phyloP scores from a whole-genome alignment of 78 protist genomes.

The Polysphondylium violaceum region DNA sequence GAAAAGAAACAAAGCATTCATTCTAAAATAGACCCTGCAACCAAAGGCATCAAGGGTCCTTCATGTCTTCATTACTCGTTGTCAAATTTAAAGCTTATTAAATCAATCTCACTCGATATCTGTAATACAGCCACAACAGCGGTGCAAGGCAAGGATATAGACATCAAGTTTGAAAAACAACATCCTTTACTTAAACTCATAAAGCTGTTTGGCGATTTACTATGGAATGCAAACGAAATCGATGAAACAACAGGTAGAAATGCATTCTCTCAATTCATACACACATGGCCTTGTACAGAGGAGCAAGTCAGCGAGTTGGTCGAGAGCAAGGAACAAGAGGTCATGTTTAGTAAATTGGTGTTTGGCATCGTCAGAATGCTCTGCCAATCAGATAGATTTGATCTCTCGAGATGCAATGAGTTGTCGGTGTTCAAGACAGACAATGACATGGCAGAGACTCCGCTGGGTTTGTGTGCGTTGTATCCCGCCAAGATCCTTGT shows the following conservation, averaged over 20 bases:
- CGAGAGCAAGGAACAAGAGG: too few species aligned
- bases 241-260: slow-evolving; percentile 51
- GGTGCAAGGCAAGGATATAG: slow-evolving; percentile 3
- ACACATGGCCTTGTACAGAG: neutral
- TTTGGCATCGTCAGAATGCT: neutral
- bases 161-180: slow-evolving; percentile 1
- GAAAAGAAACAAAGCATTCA: slow-evolving; percentile 5
- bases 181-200: slow-evolving; percentile 31
- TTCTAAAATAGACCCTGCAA: slow-evolving; percentile 5
- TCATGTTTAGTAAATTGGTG: too few species aligned
- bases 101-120: neutral
- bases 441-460: slow-evolving; percentile 26
- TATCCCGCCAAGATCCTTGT: slow-evolving; percentile 13
- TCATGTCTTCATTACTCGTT: slow-evolving; percentile 39
- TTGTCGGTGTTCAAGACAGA: slow-evolving; percentile 1
- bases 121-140: neutral
- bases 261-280: slow-evolving; percentile 30
- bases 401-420: neutral
- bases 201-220: slow-evolving; percentile 1
- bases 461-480: slow-evolving; percentile 22
- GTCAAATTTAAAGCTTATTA: slow-evolving; percentile 15
- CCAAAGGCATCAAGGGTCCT: slow-evolving; percentile 52
- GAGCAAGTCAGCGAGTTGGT: neutral
- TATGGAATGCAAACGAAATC: slow-evolving; percentile 21
- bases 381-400: slow-evolving; percentile 12